phyloP scores from a whole-genome alignment of 2,329 filamentous ascomycete genomes.

The Fusarium decemcellulare region DNA sequence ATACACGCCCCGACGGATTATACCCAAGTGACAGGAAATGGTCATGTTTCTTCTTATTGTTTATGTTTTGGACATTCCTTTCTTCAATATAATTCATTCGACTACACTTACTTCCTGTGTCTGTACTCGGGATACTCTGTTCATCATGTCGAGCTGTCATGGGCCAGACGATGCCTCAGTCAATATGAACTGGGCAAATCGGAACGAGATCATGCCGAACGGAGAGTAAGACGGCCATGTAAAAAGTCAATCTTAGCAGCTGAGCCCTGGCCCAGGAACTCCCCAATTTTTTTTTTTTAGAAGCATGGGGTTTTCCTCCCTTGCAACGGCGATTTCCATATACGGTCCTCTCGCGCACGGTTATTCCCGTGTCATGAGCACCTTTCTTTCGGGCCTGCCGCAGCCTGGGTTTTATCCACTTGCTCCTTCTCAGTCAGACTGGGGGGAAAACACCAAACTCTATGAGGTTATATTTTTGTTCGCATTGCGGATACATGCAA shows the following conservation, averaged over 20 bases:
- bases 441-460: too few relatives aligned
- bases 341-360: slow-evolving; percentile 13
- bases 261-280: not conserved
- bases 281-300: not conserved
- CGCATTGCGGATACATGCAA: too few relatives aligned
- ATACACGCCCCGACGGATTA: slow-evolving; percentile 37
- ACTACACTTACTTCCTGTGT: not conserved
- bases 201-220: slow-evolving; percentile 3
- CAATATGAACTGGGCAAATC: not conserved
- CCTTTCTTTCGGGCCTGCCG: not conserved
- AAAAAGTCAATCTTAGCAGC: not conserved
- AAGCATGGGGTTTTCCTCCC: too few relatives aligned
- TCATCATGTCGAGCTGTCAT: too few relatives aligned
- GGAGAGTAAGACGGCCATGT: not conserved
- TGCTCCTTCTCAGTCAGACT: too few relatives aligned
- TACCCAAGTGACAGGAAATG: slow-evolving; percentile 42
- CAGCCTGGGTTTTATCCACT: too few relatives aligned
- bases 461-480: too few relatives aligned
- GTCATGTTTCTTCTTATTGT: slow-evolving; percentile 27
- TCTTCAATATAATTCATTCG: slow-evolving; percentile 9
- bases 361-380: not conserved
- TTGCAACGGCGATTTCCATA: not conserved
- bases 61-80: not conserved
- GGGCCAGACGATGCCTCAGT: not conserved
- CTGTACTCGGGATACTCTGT: not conserved